Base-by-base conservation (phyloP, 441 rosid genomes). In the Adansonia madagascariensis region DNA sequence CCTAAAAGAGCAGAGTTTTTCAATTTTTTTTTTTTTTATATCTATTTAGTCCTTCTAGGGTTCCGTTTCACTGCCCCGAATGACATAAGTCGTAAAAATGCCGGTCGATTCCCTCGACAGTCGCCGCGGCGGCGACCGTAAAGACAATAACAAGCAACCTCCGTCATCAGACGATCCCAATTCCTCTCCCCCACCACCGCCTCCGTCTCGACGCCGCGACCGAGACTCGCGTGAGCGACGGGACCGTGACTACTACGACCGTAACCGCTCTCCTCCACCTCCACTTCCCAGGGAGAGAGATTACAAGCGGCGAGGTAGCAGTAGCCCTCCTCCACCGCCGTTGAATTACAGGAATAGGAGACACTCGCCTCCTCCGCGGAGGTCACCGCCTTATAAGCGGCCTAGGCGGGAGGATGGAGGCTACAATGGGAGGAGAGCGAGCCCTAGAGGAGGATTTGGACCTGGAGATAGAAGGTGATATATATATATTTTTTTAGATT, bases 391-490 rank as follows among this genome's bases (percentile, higher is more conserved):
- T 17, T 85, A 87, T 62, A 97, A 97, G 85, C 86, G 98, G 73
- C 88, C 90, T 1, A 89, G 99, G 83, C 89, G 95, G 69, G 98
- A 97, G 12, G 98, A 94, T 75, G 96, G 92, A 49, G 94, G 91
- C 2, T 91, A 86, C 56, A 94, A 91, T 20, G 90, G 88, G 31
- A 87, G 97, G 88, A 89, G 98, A 80, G 95, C 92, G 67, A 90
- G 97, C 68, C 97, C 96, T 27, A 83, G 94, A 65, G 92, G 92
- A 41, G 96, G 94, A 44, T 91, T 90, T 81, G 97, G 95, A 5
- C 92, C 87, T 11, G 94, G 90, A 0, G 97, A 91, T 55, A 84
- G 98, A 86, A 91, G 98, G 98, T 94, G 50, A 72, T 27, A 27
- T 27, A 27, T 27, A 27, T 27, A 27, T 27, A 27, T 62, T 78